Conservation (phyloP, 129 eudicot species). For the Glebionis coronaria region DNA sequence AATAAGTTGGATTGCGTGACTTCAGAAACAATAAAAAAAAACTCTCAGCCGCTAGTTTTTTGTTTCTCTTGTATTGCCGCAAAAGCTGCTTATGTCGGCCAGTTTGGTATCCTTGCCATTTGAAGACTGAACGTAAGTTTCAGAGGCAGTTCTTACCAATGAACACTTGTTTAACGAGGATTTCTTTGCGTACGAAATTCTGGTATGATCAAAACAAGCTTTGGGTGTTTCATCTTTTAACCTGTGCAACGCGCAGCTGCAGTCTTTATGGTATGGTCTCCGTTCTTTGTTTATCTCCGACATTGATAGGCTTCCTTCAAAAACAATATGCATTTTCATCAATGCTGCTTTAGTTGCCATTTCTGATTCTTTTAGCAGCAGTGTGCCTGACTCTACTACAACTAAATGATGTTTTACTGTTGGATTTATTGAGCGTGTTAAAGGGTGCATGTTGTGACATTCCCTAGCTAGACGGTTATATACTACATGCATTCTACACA, state of each 20-base stretch:
- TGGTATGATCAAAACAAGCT: slow-evolving; percentile 12
- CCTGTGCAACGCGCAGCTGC: slow-evolving; percentile 8
- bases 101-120: not conserved
- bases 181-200: slow-evolving; percentile 30
- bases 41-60: not conserved
- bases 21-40: not conserved
- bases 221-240: not conserved
- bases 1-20: not conserved
- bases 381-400: not conserved
- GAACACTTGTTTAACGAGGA: slow-evolving; percentile 15
- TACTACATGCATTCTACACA: not conserved
- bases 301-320: no score
- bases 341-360: not conserved
- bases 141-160: slow-evolving; percentile 20
- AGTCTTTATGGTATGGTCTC: slow-evolving; percentile 13
- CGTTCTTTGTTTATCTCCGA: slow-evolving; percentile 7
- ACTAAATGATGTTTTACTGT: not conserved
- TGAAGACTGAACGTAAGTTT: slow-evolving; percentile 10
- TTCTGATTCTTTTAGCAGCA: not conserved
- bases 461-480: not conserved
- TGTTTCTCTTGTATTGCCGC: not conserved
- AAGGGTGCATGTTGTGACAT: not conserved
- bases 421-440: not conserved
- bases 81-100: not conserved
- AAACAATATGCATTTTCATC: no score